Evolutionary conservation across 225 moss, liverwort and hornwort genomes (phyloP).

Genomic region (Pseudisothecium myosuroides): DNA sequence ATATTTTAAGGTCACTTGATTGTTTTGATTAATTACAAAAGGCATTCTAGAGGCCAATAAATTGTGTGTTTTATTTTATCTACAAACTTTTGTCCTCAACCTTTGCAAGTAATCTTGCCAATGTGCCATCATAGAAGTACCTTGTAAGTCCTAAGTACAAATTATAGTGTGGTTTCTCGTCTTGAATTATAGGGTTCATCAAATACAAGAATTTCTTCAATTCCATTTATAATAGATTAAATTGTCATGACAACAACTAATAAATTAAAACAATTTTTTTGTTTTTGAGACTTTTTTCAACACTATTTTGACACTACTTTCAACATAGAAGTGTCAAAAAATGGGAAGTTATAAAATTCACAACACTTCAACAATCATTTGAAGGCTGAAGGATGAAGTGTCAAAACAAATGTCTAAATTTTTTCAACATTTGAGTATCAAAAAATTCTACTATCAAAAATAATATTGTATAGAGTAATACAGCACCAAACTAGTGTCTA

Average conservation of each 20-base stretch:
- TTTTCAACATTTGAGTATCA: not conserved
- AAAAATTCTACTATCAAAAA: not conserved
- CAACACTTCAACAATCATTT: not conserved
- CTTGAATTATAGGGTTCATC: not conserved
- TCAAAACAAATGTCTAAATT: not conserved
- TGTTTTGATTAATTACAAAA: not conserved
- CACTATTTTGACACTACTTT: not conserved
- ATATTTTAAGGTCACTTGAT: not conserved
- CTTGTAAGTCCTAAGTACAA: not conserved
- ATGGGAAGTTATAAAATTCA: not conserved
- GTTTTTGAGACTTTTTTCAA: not conserved
- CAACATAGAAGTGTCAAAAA: not conserved
- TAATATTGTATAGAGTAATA: not conserved
- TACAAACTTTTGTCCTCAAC: not conserved
- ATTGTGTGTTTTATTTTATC: not conserved
- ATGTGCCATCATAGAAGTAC: not conserved
- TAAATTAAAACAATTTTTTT: not conserved
- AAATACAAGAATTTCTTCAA: too few relatives aligned
- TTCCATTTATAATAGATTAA: not conserved
- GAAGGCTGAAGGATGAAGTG: not conserved
- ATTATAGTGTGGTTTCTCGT: not conserved
- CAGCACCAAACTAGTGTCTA: not conserved
- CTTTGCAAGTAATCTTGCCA: not conserved
- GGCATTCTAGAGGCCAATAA: not conserved
- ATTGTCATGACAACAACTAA: not conserved